phyloP scores from a whole-genome alignment of 1,284 basidiomycete genomes.

The Ustilago loliicola region DNA sequence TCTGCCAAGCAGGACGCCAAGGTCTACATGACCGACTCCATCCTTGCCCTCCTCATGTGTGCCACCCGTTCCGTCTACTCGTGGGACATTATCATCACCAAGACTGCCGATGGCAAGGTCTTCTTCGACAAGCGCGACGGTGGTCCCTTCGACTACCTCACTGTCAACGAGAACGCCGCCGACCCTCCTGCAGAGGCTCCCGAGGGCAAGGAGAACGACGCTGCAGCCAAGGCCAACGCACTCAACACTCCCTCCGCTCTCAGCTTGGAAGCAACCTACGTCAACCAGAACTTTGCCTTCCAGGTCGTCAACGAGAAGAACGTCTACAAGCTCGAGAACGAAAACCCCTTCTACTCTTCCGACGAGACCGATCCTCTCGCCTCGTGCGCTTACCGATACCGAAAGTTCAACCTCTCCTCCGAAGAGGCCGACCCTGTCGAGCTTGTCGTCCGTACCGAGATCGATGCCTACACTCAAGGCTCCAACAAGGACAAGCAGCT shows the following conservation, averaged over 20 bases:
- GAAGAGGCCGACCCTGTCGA: slow-evolving; percentile 84
- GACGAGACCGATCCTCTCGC: slow-evolving; percentile 95
- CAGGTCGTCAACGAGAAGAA: slow-evolving; percentile 88
- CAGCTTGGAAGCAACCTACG: slow-evolving; percentile 96
- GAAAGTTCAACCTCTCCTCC: slow-evolving; percentile 93
- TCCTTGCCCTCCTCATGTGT: slow-evolving; percentile 96
- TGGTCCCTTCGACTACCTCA: slow-evolving; percentile 94
- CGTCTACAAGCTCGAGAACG: slow-evolving; percentile 67
- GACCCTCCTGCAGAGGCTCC: slow-evolving; percentile 87
- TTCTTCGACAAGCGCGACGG: slow-evolving; percentile 96
- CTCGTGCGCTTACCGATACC: slow-evolving; percentile 95
- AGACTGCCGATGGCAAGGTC: slow-evolving; percentile 86
- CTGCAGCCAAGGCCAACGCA: slow-evolving; percentile 74
- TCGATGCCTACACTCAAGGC: slow-evolving; percentile 82
- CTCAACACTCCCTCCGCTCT: slow-evolving; percentile 95
- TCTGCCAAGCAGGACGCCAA: slow-evolving; percentile 75
- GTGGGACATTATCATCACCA: slow-evolving; percentile 97
- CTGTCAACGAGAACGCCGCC: slow-evolving; percentile 97
- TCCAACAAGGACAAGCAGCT: slow-evolving; percentile 59
- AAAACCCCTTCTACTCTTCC: slow-evolving; percentile 87
- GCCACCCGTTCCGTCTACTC: slow-evolving; percentile 95
- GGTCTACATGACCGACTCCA: slow-evolving; percentile 96
- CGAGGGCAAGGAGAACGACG: slow-evolving; percentile 62
- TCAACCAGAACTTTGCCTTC: slow-evolving; percentile 99
- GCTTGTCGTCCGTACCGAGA: slow-evolving; percentile 93